Base-by-base conservation (phyloP, 129 eudicot genomes). In the Oenanthe sinensis region DNA sequence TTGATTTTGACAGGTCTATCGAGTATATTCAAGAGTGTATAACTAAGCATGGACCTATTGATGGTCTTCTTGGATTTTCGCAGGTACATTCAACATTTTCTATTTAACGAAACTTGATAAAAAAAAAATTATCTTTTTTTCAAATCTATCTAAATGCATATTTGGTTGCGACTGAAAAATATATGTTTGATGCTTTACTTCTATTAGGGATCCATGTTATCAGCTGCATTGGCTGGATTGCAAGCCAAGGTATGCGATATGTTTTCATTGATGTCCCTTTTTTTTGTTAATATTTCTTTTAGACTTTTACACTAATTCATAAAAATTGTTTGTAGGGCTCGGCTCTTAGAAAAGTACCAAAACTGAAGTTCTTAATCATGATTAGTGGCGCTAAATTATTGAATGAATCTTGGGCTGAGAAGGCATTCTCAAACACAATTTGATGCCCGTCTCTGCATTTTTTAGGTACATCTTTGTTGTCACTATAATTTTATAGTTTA, bases 161-260 rank as follows among this genome's bases (percentile, higher is more conserved):
- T 17, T 4, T 15, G 74, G 2, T 70, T 70, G 75, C 7, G 45
- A 36, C 12, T n/a, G 74, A 37, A 67, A 1, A 2, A 20, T 75
- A 15, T 37, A 45, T 75, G 28, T 65, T 67, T 45, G 36, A 60
- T 60, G 68, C 52, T 3, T 48, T 24, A 49, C 8, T 39, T 43
- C 6, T 8, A 42, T 40, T 82, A 79, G 99, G 99, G 99, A 15
- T 96, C 97, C 20, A 86, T 91, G 79, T 76, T 95, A 78, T 82
- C 99, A 30, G 99, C 91, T 83, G 99, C 92, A 22, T 89, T 95
- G 83, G 91, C 97, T 10, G 99, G 97, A 71, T 68, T 95, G 46
- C 99, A 95, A 82, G 86, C 91, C 13, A 82, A 91, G 87, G 98
- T 87, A 75, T 24, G 87, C 11, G 0, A 8, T 6, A 55, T 12